A percentile compares a stretch with the other conserved stretches of the same genome.
Evolutionary conservation across 116 monocot species (phyloP).

Genomic region (Cymodocea nodosa): DNA sequence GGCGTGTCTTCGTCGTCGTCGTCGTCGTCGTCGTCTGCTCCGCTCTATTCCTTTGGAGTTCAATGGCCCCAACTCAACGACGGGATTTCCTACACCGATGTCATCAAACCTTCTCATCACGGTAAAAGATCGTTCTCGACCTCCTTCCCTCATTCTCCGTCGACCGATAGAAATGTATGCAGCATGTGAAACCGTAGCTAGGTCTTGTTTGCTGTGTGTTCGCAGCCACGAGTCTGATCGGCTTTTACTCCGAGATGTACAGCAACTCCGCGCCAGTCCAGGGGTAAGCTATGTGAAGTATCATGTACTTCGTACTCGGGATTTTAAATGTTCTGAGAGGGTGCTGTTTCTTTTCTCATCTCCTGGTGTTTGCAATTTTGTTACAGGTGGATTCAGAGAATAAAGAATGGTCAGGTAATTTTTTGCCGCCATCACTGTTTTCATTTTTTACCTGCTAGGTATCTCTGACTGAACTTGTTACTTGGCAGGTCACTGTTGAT

Average conservation of each 20-base stretch:
- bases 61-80: slow-evolving; percentile 77
- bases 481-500: slow-evolving; percentile 49
- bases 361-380: not conserved
- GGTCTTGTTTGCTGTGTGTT: not conserved
- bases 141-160: not conserved
- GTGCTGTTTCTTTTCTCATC: not conserved
- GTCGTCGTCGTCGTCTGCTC: not conserved
- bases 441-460: not conserved
- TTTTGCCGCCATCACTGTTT: not conserved
- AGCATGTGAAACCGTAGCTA: not conserved
- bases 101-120: slow-evolving; percentile 19
- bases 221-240: slow-evolving; percentile 33
- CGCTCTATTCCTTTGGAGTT: slow-evolving; percentile 40
- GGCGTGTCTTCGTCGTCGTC: not conserved
- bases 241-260: slow-evolving; percentile 67
- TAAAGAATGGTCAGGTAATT: slow-evolving; percentile 53
- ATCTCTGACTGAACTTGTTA: not conserved
- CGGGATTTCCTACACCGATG: slow-evolving; percentile 57
- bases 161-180: not conserved
- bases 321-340: not conserved
- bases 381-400: slow-evolving; percentile 73
- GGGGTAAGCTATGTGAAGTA: slow-evolving; percentile 22
- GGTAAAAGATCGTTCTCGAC: slow-evolving; percentile 3
- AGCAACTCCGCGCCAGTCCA: slow-evolving; percentile 51
- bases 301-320: not conserved